phyloP scores from a whole-genome alignment of 2,329 filamentous ascomycete genomes.

The Sporothrix euskadiensis region DNA sequence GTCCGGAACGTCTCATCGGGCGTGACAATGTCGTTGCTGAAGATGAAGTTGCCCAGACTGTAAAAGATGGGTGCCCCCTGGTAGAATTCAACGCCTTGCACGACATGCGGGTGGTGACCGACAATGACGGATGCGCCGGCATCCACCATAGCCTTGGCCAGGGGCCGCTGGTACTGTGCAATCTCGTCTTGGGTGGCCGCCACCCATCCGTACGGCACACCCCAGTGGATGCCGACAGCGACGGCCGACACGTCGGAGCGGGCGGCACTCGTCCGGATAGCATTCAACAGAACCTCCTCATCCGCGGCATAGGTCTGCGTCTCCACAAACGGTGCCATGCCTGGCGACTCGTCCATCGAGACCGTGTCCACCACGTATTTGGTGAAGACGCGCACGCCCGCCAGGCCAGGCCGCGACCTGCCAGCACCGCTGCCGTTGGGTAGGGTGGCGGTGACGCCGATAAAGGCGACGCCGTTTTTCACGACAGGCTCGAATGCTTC shows the following conservation, averaged over 20 bases:
- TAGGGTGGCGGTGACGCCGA: neutral
- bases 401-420: neutral
- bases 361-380: slow-evolving; percentile 20
- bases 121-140: neutral
- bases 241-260: neutral
- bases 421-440: slow-evolving; percentile 15
- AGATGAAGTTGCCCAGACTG: slow-evolving; percentile 17
- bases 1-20: slow-evolving; percentile 20
- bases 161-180: slow-evolving; percentile 3
- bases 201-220: slow-evolving; percentile 18
- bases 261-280: neutral
- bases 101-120: slow-evolving; percentile 1
- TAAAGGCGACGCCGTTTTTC: neutral
- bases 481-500: neutral
- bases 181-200: slow-evolving; percentile 20
- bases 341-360: slow-evolving; percentile 17
- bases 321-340: slow-evolving; percentile 23
- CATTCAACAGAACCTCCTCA: neutral
- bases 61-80: slow-evolving; percentile 13
- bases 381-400: slow-evolving; percentile 16
- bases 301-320: slow-evolving; percentile 18
- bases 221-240: slow-evolving; percentile 15
- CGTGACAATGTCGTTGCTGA: slow-evolving; percentile 21
- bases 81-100: slow-evolving; percentile 1
- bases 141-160: slow-evolving; percentile 6